phyloP scores from a whole-genome alignment of 1,284 basidiomycete species.

The Apiotrichum gamsii region DNA sequence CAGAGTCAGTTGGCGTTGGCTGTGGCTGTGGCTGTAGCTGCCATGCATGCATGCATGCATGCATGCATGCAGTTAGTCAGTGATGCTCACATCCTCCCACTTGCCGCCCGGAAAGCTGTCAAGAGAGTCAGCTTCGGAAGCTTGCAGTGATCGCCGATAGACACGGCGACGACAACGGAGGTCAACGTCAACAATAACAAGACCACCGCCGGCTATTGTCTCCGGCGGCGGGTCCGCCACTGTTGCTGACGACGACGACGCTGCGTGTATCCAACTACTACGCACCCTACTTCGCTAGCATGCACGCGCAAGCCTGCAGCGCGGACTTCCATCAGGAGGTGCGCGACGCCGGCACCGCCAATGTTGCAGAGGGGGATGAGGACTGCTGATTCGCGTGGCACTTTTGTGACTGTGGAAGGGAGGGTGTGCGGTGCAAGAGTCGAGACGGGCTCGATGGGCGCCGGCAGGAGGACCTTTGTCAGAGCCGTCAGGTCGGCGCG shows the following conservation, averaged over 20 bases:
- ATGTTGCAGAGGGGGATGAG: slow-evolving; percentile 41
- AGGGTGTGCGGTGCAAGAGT: slow-evolving; percentile 28
- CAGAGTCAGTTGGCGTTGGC: too few relatives aligned
- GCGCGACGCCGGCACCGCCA: slow-evolving; percentile 18
- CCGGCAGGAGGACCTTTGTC: slow-evolving; percentile 16
- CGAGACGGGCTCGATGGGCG: slow-evolving; percentile 6
- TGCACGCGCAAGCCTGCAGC: slow-evolving; percentile 32
- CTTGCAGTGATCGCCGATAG: too few relatives aligned
- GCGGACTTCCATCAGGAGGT: slow-evolving; percentile 35
- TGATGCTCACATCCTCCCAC: slow-evolving; percentile 1
- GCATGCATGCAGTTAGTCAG: background rate
- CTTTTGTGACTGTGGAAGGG: background rate
- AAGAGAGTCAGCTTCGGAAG: too few relatives aligned
- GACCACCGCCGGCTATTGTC: too few relatives aligned
- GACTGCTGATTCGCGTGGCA: slow-evolving; percentile 30
- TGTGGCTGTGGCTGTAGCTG: too few relatives aligned
- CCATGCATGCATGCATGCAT: background rate
- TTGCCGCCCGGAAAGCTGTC: slow-evolving; percentile 14
- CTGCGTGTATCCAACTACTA: too few relatives aligned
- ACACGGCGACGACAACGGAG: too few relatives aligned
- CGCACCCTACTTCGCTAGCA: slow-evolving; percentile 41
- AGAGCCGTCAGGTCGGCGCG: slow-evolving; percentile 18
- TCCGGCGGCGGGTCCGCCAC: too few relatives aligned
- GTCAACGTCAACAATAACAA: too few relatives aligned
- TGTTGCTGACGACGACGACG: too few relatives aligned